Evolutionary conservation across 2,329 filamentous ascomycete genomes (phyloP).

Genomic region (Botryotinia narcissicola): DNA sequence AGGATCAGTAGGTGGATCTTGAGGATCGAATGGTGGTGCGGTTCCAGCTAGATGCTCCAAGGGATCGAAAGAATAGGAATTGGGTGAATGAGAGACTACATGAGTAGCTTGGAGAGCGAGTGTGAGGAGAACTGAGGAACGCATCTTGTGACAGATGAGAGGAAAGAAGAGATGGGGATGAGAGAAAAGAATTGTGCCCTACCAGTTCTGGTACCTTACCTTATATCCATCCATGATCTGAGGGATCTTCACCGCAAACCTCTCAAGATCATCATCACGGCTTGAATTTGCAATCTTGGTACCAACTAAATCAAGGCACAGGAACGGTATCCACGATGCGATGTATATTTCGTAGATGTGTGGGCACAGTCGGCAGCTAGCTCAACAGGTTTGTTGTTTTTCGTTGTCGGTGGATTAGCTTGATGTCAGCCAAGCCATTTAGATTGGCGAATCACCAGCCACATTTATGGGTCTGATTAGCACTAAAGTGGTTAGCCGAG

Average conservation of each 20-base stretch:
- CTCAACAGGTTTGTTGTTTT: not conserved
- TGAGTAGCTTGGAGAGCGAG: constrained; percentile 12
- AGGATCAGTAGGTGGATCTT: constrained; percentile 47
- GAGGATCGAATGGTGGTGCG: constrained; percentile 49
- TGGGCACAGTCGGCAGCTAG: constrained; percentile 2
- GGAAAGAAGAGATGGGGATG: not conserved
- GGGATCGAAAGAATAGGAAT: constrained; percentile 46
- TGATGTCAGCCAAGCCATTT: constrained; percentile 19
- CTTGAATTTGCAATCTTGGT: not conserved
- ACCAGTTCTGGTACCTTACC: constrained; percentile 5
- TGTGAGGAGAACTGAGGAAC: constrained; percentile 14
- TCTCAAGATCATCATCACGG: not conserved
- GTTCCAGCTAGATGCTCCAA: constrained; percentile 50
- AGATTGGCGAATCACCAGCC: not conserved
- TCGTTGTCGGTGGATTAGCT: not conserved
- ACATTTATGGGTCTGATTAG: not conserved
- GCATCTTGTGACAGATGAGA: constrained; percentile 11
- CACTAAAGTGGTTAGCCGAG: not conserved
- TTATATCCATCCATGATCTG: constrained; percentile 12
- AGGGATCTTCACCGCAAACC: not conserved
- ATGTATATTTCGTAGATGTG: not conserved
- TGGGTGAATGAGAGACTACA: constrained; percentile 24
- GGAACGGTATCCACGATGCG: not conserved
- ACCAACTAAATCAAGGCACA: constrained; percentile 16
- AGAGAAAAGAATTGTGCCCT: not conserved